These are phyloP conservation scores for Begonia loranthoides DNA, from an alignment of 306 rosid genomes.

Conservation along the genomic window DNA sequence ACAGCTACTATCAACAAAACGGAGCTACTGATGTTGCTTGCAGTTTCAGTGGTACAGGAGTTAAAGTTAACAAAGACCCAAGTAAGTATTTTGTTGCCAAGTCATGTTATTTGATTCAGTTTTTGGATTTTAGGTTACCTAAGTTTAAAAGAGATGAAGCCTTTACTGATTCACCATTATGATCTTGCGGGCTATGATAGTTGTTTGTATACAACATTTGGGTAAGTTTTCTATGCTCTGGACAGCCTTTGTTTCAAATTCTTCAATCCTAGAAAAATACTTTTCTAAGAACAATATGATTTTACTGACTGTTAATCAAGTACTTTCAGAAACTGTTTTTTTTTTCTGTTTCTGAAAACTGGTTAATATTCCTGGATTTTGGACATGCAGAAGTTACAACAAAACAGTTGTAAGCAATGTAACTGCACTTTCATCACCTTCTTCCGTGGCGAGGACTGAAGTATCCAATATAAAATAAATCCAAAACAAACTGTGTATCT, in stretches of 20 bases:
- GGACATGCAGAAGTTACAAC: constrained; percentile 59
- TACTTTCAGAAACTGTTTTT: too few species aligned
- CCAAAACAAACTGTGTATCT: too few species aligned
- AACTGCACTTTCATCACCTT: constrained; percentile 59
- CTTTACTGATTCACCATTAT: constrained; percentile 5
- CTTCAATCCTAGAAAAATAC: too few species aligned
- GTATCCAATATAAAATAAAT: too few species aligned
- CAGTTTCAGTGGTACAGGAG: constrained; percentile 79
- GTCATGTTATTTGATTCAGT: background rate
- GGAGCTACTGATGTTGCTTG: constrained; percentile 94
- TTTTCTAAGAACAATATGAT: too few species aligned
- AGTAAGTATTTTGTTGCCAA: constrained; percentile 30
- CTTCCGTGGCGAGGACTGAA: constrained; percentile 21
- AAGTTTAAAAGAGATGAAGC: background rate
- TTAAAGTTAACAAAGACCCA: constrained; percentile 80
- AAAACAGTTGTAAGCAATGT: constrained; percentile 48
- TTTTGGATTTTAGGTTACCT: background rate
- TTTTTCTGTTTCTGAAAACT: too few species aligned
- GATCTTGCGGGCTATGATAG: constrained; percentile 64
- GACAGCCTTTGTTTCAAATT: too few species aligned
- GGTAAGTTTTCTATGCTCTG: constrained; percentile 35
- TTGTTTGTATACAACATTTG: constrained; percentile 63
- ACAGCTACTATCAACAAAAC: constrained; percentile 77
- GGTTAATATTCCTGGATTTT: too few species aligned
- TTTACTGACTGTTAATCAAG: too few species aligned